Base-by-base conservation (phyloP, 148 eudicot species). In the Fagopyrum homotropicum region DNA sequence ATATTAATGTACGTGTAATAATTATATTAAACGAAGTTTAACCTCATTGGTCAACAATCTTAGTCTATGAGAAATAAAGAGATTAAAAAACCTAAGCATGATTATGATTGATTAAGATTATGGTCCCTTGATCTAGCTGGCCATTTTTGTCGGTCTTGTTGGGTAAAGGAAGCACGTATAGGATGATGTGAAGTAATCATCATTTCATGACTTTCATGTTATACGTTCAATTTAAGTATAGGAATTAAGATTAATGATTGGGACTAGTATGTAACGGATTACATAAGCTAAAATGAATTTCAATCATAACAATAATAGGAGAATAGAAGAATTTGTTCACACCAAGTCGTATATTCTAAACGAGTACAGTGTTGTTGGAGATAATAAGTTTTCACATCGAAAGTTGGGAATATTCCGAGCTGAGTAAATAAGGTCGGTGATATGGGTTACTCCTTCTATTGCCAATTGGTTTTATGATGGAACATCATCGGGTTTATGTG, bases 81-180 rank as follows among this genome's bases (percentile, higher is more conserved):
- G 7, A 7, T 57, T 22, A 4, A 35, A 64, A 35, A 64, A 12
- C 0, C 12, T 35, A 4, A 14, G 69, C 7, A 35, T 66, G 71
- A 66, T 66, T 35, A 66, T 14, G 71, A 66, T 66, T 66, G 47
- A 66, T 63, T 30, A 63, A 15, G 44, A 63, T 63, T 63, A 63
- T 66, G 46, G 71, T 40, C 47, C 71, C 71, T 35, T 66, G 19
- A 9, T 40, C 7, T 66, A 66, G 71, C 71, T 66, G 71, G 45
- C 71, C 45, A 12, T 4, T 66, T 66, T 66, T 66, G 71, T 66
- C 71, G 71, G 71, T 66, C 47, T 40, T 40, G 46, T 14, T 40
- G n/a, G 47, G 47, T 66, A 66, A 66, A 66, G 71, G 46, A 35
- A 0, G 71, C 71, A 66, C 71, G 71, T 66, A 40, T 35, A 35